Evolutionary conservation across 2,329 filamentous ascomycete species (phyloP).

Genomic region (Rhynchosporium graminicola): DNA sequence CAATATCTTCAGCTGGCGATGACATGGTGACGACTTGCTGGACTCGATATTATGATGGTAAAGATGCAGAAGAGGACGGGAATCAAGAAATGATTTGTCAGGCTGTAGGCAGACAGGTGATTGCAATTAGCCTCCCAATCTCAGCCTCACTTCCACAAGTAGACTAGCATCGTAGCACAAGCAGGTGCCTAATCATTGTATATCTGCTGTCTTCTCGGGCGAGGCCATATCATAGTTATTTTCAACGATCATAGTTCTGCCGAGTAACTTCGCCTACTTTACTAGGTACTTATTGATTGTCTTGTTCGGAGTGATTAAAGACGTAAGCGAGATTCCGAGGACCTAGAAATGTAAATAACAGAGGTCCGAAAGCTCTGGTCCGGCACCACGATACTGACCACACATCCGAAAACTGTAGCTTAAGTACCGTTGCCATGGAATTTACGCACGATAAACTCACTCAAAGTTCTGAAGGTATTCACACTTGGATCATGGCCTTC

Average conservation of each 20-base stretch:
- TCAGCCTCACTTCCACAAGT: conserved; percentile 3
- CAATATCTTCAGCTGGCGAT: neutral
- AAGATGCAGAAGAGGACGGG: neutral
- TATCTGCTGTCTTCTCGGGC: neutral
- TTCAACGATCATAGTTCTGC: neutral
- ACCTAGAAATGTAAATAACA: no score
- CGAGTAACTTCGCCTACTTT: conserved; percentile 51
- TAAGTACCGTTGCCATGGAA: no score
- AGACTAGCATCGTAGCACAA: conserved; percentile 2
- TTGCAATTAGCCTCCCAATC: neutral
- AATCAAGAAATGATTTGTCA: neutral
- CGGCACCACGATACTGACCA: no score
- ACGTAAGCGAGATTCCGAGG: no score
- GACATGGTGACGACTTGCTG: neutral
- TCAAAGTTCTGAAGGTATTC: no score
- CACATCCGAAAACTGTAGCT: no score
- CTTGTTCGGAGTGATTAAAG: no score
- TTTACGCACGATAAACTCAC: no score
- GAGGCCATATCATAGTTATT: neutral
- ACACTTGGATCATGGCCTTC: no score
- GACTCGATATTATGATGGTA: neutral
- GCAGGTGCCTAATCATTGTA: neutral
- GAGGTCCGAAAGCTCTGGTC: no score
- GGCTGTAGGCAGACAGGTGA: no score
- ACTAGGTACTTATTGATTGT: no score